A percentile compares a stretch with the other conserved stretches of the same genome.
phyloP scores from a whole-genome alignment of 768 basidiomycete genomes.

The Botryobasidium botryosum region DNA sequence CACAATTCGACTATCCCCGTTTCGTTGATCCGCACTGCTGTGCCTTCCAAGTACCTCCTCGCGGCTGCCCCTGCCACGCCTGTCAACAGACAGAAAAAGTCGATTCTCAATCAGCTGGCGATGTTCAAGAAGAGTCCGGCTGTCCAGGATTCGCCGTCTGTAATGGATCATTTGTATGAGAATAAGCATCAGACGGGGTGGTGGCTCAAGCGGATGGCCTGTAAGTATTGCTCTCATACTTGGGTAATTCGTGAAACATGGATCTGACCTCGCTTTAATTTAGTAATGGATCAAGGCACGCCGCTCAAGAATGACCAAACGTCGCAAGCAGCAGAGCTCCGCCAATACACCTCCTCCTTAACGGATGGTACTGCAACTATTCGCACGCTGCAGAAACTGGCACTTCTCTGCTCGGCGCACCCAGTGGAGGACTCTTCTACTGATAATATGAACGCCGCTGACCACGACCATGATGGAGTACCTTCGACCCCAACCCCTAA shows the following conservation, averaged over 20 bases:
- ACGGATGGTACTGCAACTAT: conserved; percentile 36
- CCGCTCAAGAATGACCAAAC: too few relatives aligned
- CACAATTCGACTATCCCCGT: conserved; percentile 37
- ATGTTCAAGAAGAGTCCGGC: conserved; percentile 68
- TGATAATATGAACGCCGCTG: too few relatives aligned
- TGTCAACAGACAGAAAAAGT: conserved; percentile 30
- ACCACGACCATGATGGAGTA: too few relatives aligned
- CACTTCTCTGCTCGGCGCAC: conserved; percentile 43
- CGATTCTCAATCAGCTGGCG: conserved; percentile 28
- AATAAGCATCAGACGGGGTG: conserved; percentile 56
- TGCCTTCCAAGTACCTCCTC: not conserved
- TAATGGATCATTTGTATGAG: conserved; percentile 49
- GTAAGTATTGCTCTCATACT: conserved; percentile 33
- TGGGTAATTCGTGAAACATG: too few relatives aligned
- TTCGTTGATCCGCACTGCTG: conserved; percentile 26
- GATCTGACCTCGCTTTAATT: too few relatives aligned
- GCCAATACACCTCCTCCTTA: conserved; percentile 35
- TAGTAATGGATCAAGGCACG: conserved; percentile 30
- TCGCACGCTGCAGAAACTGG: conserved; percentile 44
- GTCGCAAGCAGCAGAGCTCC: not conserved
- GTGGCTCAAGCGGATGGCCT: conserved; percentile 63
- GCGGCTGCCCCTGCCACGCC: conserved; percentile 44
- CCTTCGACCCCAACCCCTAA: not conserved
- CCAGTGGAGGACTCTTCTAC: too few relatives aligned
- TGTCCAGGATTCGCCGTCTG: conserved; percentile 36